Evolutionary conservation across 2,329 filamentous ascomycete species (phyloP).

Genomic region (Ophiognomonia clavigignenti-juglandacearum): DNA sequence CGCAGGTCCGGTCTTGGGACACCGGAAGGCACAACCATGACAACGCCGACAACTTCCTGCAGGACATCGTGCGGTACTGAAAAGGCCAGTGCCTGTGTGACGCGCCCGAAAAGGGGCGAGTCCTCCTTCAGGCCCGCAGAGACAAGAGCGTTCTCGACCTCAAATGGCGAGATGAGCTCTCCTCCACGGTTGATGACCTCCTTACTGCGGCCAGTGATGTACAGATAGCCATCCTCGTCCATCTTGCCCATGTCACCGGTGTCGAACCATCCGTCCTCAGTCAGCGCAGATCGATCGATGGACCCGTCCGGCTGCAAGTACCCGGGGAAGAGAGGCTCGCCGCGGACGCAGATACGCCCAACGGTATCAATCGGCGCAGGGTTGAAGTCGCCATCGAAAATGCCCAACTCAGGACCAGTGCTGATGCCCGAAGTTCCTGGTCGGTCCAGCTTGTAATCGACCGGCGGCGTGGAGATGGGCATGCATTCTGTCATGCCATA

Average conservation of each 20-base stretch:
- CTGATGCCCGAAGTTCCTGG: constrained; percentile 79
- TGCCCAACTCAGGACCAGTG: constrained; percentile 77
- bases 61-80: constrained; percentile 11
- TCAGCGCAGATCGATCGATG: constrained; percentile 72
- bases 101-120: constrained; percentile 2
- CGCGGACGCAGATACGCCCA: constrained; percentile 78
- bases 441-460: constrained; percentile 52
- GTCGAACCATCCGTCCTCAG: constrained; percentile 74
- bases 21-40: constrained; percentile 7
- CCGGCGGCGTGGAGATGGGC: constrained; percentile 76
- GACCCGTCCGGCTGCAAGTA: constrained; percentile 73
- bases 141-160: constrained; percentile 65
- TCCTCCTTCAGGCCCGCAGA: constrained; percentile 7
- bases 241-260: constrained; percentile 82
- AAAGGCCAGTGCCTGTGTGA: constrained; percentile 10
- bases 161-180: constrained; percentile 85
- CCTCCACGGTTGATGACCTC: constrained; percentile 89
- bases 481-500: constrained; percentile 92
- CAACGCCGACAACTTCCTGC: constrained; percentile 13
- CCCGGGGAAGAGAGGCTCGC: constrained; percentile 78
- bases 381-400: constrained; percentile 65
- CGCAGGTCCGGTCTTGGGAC: constrained; percentile 33
- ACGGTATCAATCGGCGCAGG: constrained; percentile 65
- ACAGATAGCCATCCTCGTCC: constrained; percentile 74
- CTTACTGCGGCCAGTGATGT: constrained; percentile 90